phyloP scores from a whole-genome alignment of 2,329 filamentous ascomycete genomes.

The Botryotinia convoluta region DNA sequence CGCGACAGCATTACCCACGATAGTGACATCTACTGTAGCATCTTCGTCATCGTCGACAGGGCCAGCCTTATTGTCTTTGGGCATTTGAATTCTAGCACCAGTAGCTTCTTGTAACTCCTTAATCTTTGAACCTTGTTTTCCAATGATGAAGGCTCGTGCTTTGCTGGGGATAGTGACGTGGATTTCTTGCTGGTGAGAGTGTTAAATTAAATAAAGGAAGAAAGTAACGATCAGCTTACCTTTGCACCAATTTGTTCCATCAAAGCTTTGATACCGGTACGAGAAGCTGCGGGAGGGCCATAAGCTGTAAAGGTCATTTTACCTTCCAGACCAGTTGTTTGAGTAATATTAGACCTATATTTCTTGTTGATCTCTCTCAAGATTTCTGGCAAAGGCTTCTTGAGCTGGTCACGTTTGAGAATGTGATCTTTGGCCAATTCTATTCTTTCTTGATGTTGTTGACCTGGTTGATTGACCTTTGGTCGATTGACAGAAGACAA shows the following conservation, averaged over 20 bases:
- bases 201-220: slow-evolving; percentile 24
- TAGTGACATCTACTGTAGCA: slow-evolving; percentile 75
- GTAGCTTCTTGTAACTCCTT: slow-evolving; percentile 87
- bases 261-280: slow-evolving; percentile 79
- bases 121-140: slow-evolving; percentile 84
- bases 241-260: slow-evolving; percentile 84
- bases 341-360: slow-evolving; percentile 81
- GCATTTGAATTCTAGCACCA: slow-evolving; percentile 86
- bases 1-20: slow-evolving; percentile 89
- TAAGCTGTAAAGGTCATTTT: slow-evolving; percentile 79
- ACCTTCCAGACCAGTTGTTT: slow-evolving; percentile 69
- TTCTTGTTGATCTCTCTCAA: slow-evolving; percentile 90
- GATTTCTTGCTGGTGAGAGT: slow-evolving; percentile 54
- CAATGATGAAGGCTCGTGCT: slow-evolving; percentile 86
- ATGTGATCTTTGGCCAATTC: slow-evolving; percentile 65
- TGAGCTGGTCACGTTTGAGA: slow-evolving; percentile 72
- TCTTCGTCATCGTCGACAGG: slow-evolving; percentile 70
- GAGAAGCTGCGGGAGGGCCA: slow-evolving; percentile 68
- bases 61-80: slow-evolving; percentile 67
- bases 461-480: slow-evolving; percentile 69
- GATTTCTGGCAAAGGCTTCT: slow-evolving; percentile 80
- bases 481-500: slow-evolving; percentile 35
- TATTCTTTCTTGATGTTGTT: slow-evolving; percentile 16
- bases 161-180: slow-evolving; percentile 80
- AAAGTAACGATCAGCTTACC: slow-evolving; percentile 48